Evolutionary conservation across 2,329 filamentous ascomycete genomes (phyloP), one percentile per base, ranked within the genome.

Genomic region (Fusarium sp.): DNA sequence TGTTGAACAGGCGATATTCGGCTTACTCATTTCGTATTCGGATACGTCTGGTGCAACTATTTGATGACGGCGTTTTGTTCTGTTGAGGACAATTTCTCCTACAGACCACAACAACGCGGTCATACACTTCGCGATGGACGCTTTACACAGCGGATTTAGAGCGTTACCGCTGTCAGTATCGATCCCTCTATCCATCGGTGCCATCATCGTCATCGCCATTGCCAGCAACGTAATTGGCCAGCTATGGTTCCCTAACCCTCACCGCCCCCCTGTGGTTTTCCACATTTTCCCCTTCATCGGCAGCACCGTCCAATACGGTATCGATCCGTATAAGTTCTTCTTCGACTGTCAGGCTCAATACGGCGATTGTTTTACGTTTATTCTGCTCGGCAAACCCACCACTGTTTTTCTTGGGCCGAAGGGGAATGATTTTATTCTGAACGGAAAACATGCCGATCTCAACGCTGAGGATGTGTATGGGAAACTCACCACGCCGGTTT

Each of bases 301-400:
- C 64, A 97, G 91, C 82, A 97, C 94, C 52, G 85, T 98, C 72
- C 92, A 88, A 39, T 98, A 98, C 81, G 95, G 95, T 76, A 97
- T 97, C 78, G 93, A 98, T 75, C 94, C 94, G 7, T 94, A 93
- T 75, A 85, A 84, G 49, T 98, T 97, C 85, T 97, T 97, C 82
- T 84, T 73, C 86, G 88, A 84, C 73, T 87, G 86, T 78, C 88
- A 88, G 71, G 84, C 87, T 73, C 96, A 96, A 87, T 92, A 95
- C 77, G 93, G 93, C 75, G 92, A 97, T 78, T 88, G 94, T 74
- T 97, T 96, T 76, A 97, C 93, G 4, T 97, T 96, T 73, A 82
- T 96, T 50, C 86, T 97, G 30, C 88, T 97, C 32, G 93, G 93
- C 66, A 93, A 91, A 83, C 94, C 92, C 79, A 95, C 92, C 22